phyloP scores from a whole-genome alignment of 2,329 filamentous ascomycete species.

The Huntiella moniliformis region DNA sequence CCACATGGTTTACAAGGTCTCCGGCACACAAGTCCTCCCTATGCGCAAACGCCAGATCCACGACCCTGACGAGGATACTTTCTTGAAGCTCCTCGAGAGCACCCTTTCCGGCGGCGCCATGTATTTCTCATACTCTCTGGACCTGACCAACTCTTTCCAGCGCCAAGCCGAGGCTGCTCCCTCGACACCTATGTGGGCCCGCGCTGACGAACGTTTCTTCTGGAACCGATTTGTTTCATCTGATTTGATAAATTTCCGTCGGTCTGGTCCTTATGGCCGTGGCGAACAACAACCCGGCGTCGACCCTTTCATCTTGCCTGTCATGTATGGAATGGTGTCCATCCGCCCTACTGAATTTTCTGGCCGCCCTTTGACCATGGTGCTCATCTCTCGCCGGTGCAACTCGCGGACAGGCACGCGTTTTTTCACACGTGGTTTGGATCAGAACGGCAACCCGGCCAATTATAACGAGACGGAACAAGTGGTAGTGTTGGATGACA shows the following conservation, averaged over 20 bases:
- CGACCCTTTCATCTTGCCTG: slow-evolving; percentile 84
- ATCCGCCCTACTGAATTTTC: slow-evolving; percentile 78
- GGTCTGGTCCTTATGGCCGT: slow-evolving; percentile 39
- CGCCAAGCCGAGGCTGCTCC: slow-evolving; percentile 63
- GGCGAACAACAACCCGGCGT: slow-evolving; percentile 52
- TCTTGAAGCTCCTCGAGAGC: slow-evolving; percentile 62
- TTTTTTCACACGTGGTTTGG: slow-evolving; percentile 86
- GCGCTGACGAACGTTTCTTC: slow-evolving; percentile 93
- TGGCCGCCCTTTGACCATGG: slow-evolving; percentile 63
- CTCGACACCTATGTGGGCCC: slow-evolving; percentile 64
- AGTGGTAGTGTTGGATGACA: slow-evolving; percentile 71
- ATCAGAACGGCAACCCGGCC: slow-evolving; percentile 85
- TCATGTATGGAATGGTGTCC: slow-evolving; percentile 92
- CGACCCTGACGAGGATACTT: slow-evolving; percentile 87
- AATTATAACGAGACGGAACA: slow-evolving; percentile 99
- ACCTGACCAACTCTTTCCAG: slow-evolving; percentile 94
- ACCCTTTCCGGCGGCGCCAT: slow-evolving; percentile 72
- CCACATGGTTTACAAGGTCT: slow-evolving; percentile 88
- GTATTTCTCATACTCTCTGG: slow-evolving; percentile 96
- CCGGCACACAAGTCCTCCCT: slow-evolving; percentile 80
- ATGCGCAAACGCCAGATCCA: slow-evolving; percentile 81
- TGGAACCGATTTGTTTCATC: slow-evolving; percentile 91
- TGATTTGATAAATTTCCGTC: slow-evolving; percentile 78
- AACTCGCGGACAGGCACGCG: slow-evolving; percentile 76
- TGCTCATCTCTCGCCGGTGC: slow-evolving; percentile 74